Evolutionary conservation across 129 eudicot genomes (phyloP), one percentile per base, ranked within the genome.

Genomic region (Smallanthus sonchifolius): DNA sequence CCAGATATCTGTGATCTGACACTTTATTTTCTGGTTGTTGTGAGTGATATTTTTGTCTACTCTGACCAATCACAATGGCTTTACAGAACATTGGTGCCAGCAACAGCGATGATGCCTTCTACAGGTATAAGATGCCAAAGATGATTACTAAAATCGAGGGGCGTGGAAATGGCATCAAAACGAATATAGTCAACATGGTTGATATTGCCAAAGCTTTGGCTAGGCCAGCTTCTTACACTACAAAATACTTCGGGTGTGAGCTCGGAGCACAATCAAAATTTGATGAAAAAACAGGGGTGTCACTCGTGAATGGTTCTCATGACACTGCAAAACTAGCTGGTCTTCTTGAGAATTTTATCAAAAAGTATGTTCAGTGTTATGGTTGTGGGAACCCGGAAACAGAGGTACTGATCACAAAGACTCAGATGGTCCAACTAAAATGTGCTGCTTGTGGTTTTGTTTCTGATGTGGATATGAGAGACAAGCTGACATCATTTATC

Each of bases 21-120:
- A 60, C 70, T 35, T 14, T 10, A 19, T 8, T 63, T 15, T 7
- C n/a, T 37, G 24, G 35, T 62, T 69, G 19, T 62, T 69, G 74
- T 68, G 65, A 9, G 62, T 81, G 76, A 67, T 71, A 65, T 17
- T 42, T 69, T 14, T 7, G 56, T n/a, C 10, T 43, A 17, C 62
- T 32, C 36, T 15, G 16, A 66, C 14, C 63, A 74, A 82, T 61
- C 66, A 61, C 59, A 4, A 87, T 87, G 92, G 92, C 92, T 47
- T 77, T 87, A 74, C 54, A 68, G 28, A 68, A 68, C 39, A 68
- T 68, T 44, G 73, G 73, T 68, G 73, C 60, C 73, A 47, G 59
- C 60, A 43, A 68, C 60, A 68, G 60, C 7, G 73, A 43, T 30
- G 73, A 68, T 24, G 73, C 73, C 73, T 68, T 68, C 4, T 68